Evolutionary conservation across 2,329 filamentous ascomycete species (phyloP).

Genomic region (Cercospora canescens): DNA sequence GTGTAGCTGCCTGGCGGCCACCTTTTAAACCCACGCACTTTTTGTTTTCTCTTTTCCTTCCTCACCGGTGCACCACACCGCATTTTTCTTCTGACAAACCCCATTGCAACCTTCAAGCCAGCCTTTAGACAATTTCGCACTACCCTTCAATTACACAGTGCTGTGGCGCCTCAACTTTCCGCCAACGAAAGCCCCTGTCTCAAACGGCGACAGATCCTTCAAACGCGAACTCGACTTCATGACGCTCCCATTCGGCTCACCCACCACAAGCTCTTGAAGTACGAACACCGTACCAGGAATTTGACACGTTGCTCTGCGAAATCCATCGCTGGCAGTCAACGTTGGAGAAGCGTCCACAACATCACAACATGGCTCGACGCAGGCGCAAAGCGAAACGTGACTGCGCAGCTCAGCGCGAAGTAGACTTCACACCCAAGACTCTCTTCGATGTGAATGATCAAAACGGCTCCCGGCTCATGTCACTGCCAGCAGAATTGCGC

Average conservation of each 20-base stretch:
- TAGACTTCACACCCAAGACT: not conserved
- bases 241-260: not conserved
- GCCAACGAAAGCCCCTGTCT: not conserved
- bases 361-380: no score
- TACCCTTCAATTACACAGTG: not conserved
- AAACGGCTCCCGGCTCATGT: not conserved
- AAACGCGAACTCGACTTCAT: not conserved
- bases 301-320: no score
- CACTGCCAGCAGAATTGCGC: not conserved
- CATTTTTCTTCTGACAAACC: not conserved
- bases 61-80: not conserved
- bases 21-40: not conserved
- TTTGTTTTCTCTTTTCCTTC: not conserved
- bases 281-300: not conserved
- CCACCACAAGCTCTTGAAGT: not conserved
- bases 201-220: not conserved
- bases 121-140: not conserved
- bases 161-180: not conserved
- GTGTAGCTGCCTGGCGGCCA: not conserved
- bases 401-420: no score
- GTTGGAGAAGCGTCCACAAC: no score
- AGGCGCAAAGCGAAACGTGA: no score
- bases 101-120: not conserved
- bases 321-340: no score
- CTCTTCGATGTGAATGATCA: not conserved